Evolutionary conservation across 306 rosid species (phyloP), one percentile per base, ranked within the genome.

Genomic region (Lathyrus oleraceus): DNA sequence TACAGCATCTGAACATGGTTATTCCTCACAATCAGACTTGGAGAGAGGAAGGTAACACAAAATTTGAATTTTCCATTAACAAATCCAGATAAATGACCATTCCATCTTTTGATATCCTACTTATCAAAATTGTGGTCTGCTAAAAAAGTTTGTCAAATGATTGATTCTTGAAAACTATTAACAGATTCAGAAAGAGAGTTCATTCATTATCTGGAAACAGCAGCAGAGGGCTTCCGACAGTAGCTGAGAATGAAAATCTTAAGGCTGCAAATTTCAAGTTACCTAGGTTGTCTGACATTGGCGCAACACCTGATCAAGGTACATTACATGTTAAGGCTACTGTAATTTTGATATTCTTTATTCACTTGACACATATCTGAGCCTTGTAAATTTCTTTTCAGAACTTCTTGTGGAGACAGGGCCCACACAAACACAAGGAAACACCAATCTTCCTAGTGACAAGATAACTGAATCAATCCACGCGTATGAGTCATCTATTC

Each of bases 331-430:
- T 54, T 51, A 35, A 65, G 21, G 19, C 43, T 56, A 75, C 57
- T 66, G 5, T 42, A 42, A 53, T 70, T 45, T 58, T 47, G 27
- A 17, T 57, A 57, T 14, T 57, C 57, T 77, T 69, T 32, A 52
- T 32, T 38, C 64, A 62, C 60, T 75, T 56, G 12, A 35, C 19
- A 61, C 53, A 73, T 17, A 67, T 20, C 53, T n/a, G 75, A 61
- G 44, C 21, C 75, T 69, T 21, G 44, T 12, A 23, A 28, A 42
- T 73, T 67, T 63, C 61, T 75, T 80, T 79, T 78, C 90, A 90
- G 98, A 90, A 67, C 74, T 88, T 16, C 61, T 90, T 42, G 87
- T 85, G 81, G 96, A 90, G 79, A 93, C 97, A 66, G 97, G 86
- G 56, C 87, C 77, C 8, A 84, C 98, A 1, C 97, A 87, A 79